phyloP scores from a whole-genome alignment of 306 rosid genomes.

The Trifolium fragiferum region DNA sequence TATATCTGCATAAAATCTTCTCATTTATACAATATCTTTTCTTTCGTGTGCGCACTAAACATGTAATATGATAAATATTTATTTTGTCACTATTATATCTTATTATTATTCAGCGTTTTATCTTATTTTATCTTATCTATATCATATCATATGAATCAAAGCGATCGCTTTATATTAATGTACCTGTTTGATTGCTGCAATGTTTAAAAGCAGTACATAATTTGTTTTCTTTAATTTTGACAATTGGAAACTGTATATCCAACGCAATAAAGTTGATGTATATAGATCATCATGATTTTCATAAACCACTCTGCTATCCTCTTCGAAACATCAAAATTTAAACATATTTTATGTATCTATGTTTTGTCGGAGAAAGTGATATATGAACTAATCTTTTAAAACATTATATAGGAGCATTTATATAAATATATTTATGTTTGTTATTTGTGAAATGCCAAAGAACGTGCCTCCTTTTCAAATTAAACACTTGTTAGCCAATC shows the following conservation, averaged over 20 bases:
- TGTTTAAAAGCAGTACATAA: conserved; percentile 20
- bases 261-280: conserved; percentile 28
- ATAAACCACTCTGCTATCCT: conserved; percentile 13
- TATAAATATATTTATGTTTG: background rate
- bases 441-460: conserved; percentile 36
- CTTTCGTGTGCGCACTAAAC: too few relatives aligned
- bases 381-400: conserved; percentile 43
- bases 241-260: conserved; percentile 33
- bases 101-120: too few relatives aligned
- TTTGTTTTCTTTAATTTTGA: background rate
- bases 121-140: too few relatives aligned
- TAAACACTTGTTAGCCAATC: conserved; percentile 26
- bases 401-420: background rate
- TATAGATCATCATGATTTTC: conserved; percentile 12
- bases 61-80: too few relatives aligned
- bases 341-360: background rate
- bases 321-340: conserved; percentile 5
- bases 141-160: too few relatives aligned
- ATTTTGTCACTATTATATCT: too few relatives aligned
- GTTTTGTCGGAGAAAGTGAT: conserved; percentile 39
- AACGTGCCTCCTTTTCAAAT: background rate
- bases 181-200: background rate
- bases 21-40: too few relatives aligned
- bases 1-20: too few relatives aligned
- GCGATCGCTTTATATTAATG: background rate